Percentiles rank a stretch among this genome's conserved stretches.
Evolutionary conservation across 352 stramenopile genomes (phyloP).

Genomic region (Pythium guiyangense): DNA sequence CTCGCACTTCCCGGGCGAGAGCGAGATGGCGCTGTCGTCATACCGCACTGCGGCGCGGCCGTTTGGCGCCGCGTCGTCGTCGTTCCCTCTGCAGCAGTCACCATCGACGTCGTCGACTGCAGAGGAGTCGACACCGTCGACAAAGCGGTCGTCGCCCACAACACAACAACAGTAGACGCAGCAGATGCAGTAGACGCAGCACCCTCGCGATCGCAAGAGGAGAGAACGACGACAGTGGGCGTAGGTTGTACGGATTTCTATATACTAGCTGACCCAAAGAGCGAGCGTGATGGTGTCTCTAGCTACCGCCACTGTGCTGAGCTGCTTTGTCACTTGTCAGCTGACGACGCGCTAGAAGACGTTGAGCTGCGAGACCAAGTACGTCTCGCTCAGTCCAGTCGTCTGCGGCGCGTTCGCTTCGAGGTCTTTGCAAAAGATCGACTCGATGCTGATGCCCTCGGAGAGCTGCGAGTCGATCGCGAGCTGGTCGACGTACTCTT

Average conservation of each 20-base stretch:
- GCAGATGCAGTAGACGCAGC: background rate
- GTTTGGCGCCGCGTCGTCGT: constrained; percentile 3
- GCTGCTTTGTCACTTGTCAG: no score
- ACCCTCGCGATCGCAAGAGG: no score
- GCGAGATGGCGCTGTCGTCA: constrained; percentile 59
- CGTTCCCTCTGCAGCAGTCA: constrained; percentile 12
- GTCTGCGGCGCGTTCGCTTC: background rate
- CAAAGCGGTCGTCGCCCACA: constrained; percentile 18
- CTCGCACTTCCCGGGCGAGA: constrained; percentile 72
- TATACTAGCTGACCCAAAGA: no score
- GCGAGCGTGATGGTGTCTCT: no score
- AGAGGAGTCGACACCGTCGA: constrained; percentile 47
- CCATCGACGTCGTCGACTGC: constrained; percentile 44
- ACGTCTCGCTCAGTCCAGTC: constrained; percentile 7
- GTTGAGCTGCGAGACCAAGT: constrained; percentile 12
- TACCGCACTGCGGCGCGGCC: constrained; percentile 21
- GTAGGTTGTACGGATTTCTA: no score
- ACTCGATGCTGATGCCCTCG: constrained; percentile 48
- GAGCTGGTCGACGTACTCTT: constrained; percentile 71
- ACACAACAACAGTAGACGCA: background rate
- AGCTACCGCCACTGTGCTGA: no score
- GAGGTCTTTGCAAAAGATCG: constrained; percentile 44
- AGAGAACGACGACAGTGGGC: no score
- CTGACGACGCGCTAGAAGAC: background rate
- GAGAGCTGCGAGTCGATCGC: constrained; percentile 75